Evolutionary conservation across 2,329 filamentous ascomycete species (phyloP), one percentile per base, ranked within the genome.

Genomic region (Diaporthe sp.): DNA sequence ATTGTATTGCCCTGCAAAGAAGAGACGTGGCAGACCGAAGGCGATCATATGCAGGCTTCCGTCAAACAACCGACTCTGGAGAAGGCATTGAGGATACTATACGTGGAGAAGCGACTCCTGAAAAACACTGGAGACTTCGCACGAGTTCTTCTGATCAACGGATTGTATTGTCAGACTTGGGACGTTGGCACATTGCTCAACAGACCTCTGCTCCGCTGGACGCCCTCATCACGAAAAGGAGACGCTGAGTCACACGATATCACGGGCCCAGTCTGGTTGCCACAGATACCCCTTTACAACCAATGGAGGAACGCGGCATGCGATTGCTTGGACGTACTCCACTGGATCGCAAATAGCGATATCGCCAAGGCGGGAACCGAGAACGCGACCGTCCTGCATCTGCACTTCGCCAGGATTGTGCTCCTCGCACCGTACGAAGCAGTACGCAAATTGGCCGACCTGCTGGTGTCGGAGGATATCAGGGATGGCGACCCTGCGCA

Each of bases 321-420:
- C 55, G 86, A 87, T 70, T 85, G 83, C 55, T 75, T 91, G 3
- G 89, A 91, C 73, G 85, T 90, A 1, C 82, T 91, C 2, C 88
- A 91, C 77, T 91, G 89, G 89, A 84, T 85, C 25, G 89, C 89
- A 3, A 90, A 90, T 75, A 86, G 84, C 55, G 85, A 84, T 0
- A 85, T 89, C 39, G 86, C 87, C 6, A 84, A 85, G 65, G 82
- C 84, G 1, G 89, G 89, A 0, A 81, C 86, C 8, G 89, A 91
- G 73, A 88, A 90, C 73, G 84, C 87, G 3, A 89, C 87, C 1
- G 83, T 91, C 0, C 79, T 90, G 9, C 88, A 91, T 76, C 83
- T 91, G 4, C 90, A 91, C 76, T 79, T 88, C 2, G 85, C 89
- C 0, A 84, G 90, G 2, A 83, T 90, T 1, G 81, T 90, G 0